Conservation (phyloP, 352 stramenopile species). For the Pythium coloratum region DNA sequence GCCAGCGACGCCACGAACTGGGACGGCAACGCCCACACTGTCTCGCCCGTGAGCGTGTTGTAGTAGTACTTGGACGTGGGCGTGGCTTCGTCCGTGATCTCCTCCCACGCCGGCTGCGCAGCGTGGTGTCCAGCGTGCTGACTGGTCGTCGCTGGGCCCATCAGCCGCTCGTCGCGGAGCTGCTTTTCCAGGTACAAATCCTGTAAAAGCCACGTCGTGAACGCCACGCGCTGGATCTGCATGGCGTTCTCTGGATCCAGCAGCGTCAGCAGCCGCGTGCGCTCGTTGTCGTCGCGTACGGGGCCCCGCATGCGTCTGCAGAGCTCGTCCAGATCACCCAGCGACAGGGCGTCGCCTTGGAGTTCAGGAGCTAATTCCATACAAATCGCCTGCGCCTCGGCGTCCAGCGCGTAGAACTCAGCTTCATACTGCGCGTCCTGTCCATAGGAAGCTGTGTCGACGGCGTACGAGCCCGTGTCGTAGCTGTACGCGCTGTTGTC, state of each 20-base stretch:
- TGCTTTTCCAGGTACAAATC: constrained; percentile 36
- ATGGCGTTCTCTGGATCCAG: constrained; percentile 67
- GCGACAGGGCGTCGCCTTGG: constrained; percentile 34
- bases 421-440: constrained; percentile 27
- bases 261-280: constrained; percentile 44
- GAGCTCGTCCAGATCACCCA: constrained; percentile 50
- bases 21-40: constrained; percentile 45
- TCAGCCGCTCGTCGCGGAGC: constrained; percentile 13
- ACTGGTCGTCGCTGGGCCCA: background rate
- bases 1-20: constrained; percentile 41
- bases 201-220: constrained; percentile 52
- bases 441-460: background rate
- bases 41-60: constrained; percentile 55
- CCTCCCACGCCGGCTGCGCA: constrained; percentile 47
- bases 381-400: constrained; percentile 40
- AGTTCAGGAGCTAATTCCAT: constrained; percentile 35
- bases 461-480: background rate
- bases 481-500: background rate
- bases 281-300: constrained; percentile 46
- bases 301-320: constrained; percentile 41
- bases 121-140: constrained; percentile 18
- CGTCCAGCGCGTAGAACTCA: constrained; percentile 57
- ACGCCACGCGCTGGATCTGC: constrained; percentile 49
- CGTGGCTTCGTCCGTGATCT: constrained; percentile 36
- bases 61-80: constrained; percentile 39